Base-by-base conservation (phyloP, 208 protist genomes). In the Endotrypanum monterogeii region DNA sequence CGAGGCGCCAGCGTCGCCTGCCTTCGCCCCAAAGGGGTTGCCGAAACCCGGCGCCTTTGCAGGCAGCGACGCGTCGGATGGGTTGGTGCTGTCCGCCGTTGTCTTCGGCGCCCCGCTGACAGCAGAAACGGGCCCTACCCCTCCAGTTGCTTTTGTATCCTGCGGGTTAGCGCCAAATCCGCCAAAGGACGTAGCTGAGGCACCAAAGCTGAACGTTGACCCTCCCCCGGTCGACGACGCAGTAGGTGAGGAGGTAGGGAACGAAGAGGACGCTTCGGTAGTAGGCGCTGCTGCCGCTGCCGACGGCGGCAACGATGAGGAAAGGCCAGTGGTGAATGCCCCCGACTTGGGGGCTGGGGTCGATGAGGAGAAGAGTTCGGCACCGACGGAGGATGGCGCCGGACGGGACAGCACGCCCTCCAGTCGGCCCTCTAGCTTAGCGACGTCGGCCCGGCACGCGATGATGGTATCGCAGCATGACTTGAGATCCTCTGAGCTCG, bases 401-500 rank as follows among this genome's bases (percentile, higher is more conserved):
- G 67, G 65, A 37, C 18, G 73, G 25, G 73, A n/a, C 28, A 56
- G 60, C 46, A 77, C 30, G 16, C 58, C 52, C 11, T 66, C 51
- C 30, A 77, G 32, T 18, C 73, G 73, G 5, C 65, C 65, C 41
- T 77, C 65, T 32, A 77, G 30, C 35, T 55, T 71, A 8, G 73
- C 65, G n/a, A 77, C 46, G 37, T 77, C 73, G 20, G 63, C 63
- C 9, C 73, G 73, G 44, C 73, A 77, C 18, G 73, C 73, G 25
- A 65, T 55, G 41, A 77, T 50, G 54, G 63, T 71, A 35, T 71
- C 73, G 63, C 65, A 52, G 63, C 73, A 77, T 30, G 63, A 51
- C 69, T 73, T 82, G n/a, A 74, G 25, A 39, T 73, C 71, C 2
- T 48, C 48, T 54, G 74, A 56, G 41, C 55, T 63, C 5, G 16